These are phyloP conservation scores for Teratosphaeria epicoccoides DNA, from an alignment of 2,329 filamentous ascomycete species.

Conservation along the genomic window DNA sequence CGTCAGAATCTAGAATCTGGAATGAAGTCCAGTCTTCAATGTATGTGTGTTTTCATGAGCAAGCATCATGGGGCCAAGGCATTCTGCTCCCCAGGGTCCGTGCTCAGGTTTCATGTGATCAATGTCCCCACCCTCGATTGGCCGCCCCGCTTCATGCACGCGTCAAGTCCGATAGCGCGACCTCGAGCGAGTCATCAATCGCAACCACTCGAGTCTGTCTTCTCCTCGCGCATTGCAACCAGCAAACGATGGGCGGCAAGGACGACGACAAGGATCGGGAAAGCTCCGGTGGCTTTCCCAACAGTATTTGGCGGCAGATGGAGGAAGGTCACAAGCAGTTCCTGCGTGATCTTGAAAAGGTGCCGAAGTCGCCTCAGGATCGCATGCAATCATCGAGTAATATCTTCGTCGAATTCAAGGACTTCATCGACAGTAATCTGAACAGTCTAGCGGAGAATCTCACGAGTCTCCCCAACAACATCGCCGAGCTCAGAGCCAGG, in stretches of 20 bases:
- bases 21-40: too few relatives aligned
- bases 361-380: neutral
- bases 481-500: constrained; percentile 24
- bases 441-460: constrained; percentile 36
- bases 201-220: neutral
- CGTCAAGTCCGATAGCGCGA: neutral
- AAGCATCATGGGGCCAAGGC: too few relatives aligned
- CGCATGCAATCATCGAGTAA: constrained; percentile 30
- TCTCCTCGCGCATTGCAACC: neutral
- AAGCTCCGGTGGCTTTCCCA: constrained; percentile 3
- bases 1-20: too few relatives aligned
- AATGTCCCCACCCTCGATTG: neutral
- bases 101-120: neutral
- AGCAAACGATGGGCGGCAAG: neutral
- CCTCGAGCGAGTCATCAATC: neutral
- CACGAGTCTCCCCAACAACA: constrained; percentile 40
- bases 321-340: constrained; percentile 7
- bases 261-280: neutral
- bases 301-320: constrained; percentile 6
- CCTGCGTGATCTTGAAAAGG: constrained; percentile 6
- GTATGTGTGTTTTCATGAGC: too few relatives aligned
- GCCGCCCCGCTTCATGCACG: neutral
- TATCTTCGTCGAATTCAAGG: constrained; percentile 51
- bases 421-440: constrained; percentile 49
- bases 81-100: too few relatives aligned